Percentiles rank a stretch among this genome's conserved stretches.
Conservation (phyloP, 164 flowering plant genomes). For the Stephania japonica region DNA sequence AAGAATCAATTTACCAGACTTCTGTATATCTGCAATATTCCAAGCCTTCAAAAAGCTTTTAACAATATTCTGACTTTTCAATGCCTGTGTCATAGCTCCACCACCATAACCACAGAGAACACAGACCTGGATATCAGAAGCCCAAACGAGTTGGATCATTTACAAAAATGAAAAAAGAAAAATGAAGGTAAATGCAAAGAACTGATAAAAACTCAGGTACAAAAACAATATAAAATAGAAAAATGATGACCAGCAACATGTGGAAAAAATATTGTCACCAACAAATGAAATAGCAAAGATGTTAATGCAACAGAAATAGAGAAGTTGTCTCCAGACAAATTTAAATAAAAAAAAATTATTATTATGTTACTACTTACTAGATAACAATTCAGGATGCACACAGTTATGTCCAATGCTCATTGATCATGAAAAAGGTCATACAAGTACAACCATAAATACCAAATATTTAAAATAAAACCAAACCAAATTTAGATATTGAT, state of each 20-base stretch:
- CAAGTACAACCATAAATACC: too few relatives aligned
- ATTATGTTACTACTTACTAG: background rate
- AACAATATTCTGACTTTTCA: constrained; percentile 39
- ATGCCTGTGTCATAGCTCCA: constrained; percentile 66
- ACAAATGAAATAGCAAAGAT: background rate
- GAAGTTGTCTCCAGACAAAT: background rate
- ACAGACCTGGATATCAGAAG: constrained; percentile 35
- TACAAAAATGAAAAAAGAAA: background rate
- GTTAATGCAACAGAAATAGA: background rate
- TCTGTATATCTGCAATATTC: constrained; percentile 24
- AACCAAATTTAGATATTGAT: too few relatives aligned
- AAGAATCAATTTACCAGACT: constrained; percentile 7
- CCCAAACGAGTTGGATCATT: background rate
- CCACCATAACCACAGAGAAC: constrained; percentile 65
- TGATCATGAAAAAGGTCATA: too few relatives aligned
- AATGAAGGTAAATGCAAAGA: too few relatives aligned
- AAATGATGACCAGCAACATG: background rate
- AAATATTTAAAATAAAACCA: too few relatives aligned
- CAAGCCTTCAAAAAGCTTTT: constrained; percentile 48
- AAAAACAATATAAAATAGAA: background rate
- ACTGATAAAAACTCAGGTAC: background rate
- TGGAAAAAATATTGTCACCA: background rate
- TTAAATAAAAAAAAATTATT: background rate
- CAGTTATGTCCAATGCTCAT: too few relatives aligned
- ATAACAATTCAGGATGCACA: background rate